Conservation (phyloP, 495 filamentous ascomycete species). For the Emericellopsis terricola region DNA sequence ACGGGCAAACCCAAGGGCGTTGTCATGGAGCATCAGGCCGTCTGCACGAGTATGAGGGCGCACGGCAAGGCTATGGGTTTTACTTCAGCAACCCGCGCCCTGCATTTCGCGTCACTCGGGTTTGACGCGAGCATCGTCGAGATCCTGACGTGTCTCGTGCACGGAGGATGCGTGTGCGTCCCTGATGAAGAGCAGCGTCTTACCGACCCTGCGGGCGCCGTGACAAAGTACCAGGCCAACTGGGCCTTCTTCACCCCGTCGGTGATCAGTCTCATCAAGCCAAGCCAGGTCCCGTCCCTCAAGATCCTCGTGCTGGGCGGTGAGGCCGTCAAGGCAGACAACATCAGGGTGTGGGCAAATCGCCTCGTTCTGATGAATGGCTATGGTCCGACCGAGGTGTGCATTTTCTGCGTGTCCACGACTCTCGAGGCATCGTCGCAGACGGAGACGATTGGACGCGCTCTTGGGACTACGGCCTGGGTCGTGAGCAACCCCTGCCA, state of each 20-base stretch:
- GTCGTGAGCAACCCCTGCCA: constrained; percentile 14
- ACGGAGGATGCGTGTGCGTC: constrained; percentile 32
- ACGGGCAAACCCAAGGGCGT: constrained; percentile 31
- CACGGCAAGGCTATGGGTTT: constrained; percentile 20
- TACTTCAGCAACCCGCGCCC: constrained; percentile 21
- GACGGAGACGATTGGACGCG: neutral
- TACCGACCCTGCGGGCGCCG: neutral
- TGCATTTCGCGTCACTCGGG: constrained; percentile 52
- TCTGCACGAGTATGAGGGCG: constrained; percentile 15
- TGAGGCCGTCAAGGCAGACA: neutral
- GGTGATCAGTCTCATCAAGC: neutral
- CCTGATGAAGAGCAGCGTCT: constrained; percentile 13
- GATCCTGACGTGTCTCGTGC: constrained; percentile 42
- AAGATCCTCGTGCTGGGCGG: neutral
- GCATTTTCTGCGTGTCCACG: too few relatives aligned
- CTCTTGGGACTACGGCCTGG: neutral
- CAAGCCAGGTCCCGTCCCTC: neutral
- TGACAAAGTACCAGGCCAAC: neutral
- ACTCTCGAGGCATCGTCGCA: neutral
- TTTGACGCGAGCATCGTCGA: constrained; percentile 52
- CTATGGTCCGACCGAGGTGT: neutral
- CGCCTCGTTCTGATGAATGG: neutral
- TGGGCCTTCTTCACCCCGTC: neutral
- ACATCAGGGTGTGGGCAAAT: neutral
- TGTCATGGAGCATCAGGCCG: constrained; percentile 19